phyloP scores from a whole-genome alignment of 1,139 yeast species.

The Pichia norvegensis region DNA sequence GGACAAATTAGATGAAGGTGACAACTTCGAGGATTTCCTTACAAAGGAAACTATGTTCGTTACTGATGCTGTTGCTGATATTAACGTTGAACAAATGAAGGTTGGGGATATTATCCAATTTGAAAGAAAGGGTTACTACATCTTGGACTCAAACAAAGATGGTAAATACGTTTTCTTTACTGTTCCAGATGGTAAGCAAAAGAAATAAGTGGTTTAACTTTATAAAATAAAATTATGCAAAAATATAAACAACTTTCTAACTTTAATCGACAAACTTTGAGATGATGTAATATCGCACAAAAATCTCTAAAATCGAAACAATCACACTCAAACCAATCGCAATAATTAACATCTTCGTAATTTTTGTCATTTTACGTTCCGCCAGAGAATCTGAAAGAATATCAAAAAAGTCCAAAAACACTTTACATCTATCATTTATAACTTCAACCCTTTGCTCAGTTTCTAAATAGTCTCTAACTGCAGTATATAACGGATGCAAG shows the following conservation, averaged over 20 bases:
- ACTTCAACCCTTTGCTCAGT: slow-evolving; percentile 93
- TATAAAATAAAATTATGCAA: neutral
- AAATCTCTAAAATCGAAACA: slow-evolving; percentile 57
- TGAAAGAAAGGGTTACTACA: slow-evolving; percentile 95
- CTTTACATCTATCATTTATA: slow-evolving; percentile 86
- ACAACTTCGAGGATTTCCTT: slow-evolving; percentile 85
- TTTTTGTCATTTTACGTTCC: slow-evolving; percentile 82
- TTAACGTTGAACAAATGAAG: slow-evolving; percentile 67
- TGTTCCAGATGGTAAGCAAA: slow-evolving; percentile 94
- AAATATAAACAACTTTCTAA: neutral
- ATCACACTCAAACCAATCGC: slow-evolving; percentile 72
- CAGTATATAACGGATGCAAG: slow-evolving; percentile 81
- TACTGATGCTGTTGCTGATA: slow-evolving; percentile 70
- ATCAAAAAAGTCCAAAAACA: slow-evolving; percentile 86
- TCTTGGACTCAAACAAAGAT: slow-evolving; percentile 60
- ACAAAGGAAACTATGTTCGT: slow-evolving; percentile 86
- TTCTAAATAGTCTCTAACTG: slow-evolving; percentile 86
- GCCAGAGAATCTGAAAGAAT: slow-evolving; percentile 91
- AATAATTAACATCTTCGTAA: slow-evolving; percentile 83
- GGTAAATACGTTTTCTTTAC: slow-evolving; percentile 77
- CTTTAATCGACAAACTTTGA: slow-evolving; percentile 7
- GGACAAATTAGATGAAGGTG: slow-evolving; percentile 93
- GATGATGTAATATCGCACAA: slow-evolving; percentile 47
- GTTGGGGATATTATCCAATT: slow-evolving; percentile 87
- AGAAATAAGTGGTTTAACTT: slow-evolving; percentile 22